Evolutionary conservation across 23 red algal species (phyloP).

Genomic region (Gracilaria domingensis): DNA sequence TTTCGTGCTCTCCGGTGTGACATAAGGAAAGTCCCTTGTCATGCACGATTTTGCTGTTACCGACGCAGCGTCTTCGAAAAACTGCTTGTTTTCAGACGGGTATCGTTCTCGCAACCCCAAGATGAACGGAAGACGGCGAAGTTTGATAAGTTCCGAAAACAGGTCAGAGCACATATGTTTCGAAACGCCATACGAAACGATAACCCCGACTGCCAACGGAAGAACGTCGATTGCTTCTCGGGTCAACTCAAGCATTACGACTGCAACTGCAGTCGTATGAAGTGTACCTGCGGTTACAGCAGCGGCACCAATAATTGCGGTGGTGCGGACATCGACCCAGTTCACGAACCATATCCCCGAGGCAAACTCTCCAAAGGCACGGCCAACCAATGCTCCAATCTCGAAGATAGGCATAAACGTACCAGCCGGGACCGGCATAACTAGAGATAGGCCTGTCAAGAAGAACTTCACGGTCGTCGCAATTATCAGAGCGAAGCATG

Average conservation of each 20-base stretch:
- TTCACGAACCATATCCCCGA: slow-evolving; percentile 33
- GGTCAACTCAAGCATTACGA: slow-evolving; percentile 92
- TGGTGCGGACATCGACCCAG: slow-evolving; percentile 73
- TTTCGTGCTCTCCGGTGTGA: slow-evolving; percentile 65
- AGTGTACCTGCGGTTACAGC: slow-evolving; percentile 69
- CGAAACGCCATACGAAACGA: slow-evolving; percentile 72
- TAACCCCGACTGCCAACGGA: slow-evolving; percentile 70
- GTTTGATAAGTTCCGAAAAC: slow-evolving; percentile 75
- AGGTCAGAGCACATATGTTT: slow-evolving; percentile 75
- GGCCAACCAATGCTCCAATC: slow-evolving; percentile 72
- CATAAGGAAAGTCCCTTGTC: slow-evolving; percentile 64
- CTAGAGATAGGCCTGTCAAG: slow-evolving; percentile 61
- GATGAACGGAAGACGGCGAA: slow-evolving; percentile 64
- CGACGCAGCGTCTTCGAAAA: slow-evolving; percentile 55
- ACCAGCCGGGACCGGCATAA: slow-evolving; percentile 80
- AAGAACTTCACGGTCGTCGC: slow-evolving; percentile 66
- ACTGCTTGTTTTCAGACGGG: slow-evolving; percentile 50
- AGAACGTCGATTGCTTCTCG: slow-evolving; percentile 72
- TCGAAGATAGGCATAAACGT: slow-evolving; percentile 83
- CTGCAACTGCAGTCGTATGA: slow-evolving; percentile 58
- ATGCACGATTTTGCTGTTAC: slow-evolving; percentile 67
- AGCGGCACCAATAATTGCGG: slow-evolving; percentile 82
- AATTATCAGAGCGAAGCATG: slow-evolving; percentile 36
- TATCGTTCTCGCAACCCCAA: slow-evolving; percentile 73
- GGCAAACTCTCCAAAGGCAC: slow-evolving; percentile 65